Base-by-base conservation (phyloP, 2,329 filamentous ascomycete genomes). In the Botryotinia calthae region DNA sequence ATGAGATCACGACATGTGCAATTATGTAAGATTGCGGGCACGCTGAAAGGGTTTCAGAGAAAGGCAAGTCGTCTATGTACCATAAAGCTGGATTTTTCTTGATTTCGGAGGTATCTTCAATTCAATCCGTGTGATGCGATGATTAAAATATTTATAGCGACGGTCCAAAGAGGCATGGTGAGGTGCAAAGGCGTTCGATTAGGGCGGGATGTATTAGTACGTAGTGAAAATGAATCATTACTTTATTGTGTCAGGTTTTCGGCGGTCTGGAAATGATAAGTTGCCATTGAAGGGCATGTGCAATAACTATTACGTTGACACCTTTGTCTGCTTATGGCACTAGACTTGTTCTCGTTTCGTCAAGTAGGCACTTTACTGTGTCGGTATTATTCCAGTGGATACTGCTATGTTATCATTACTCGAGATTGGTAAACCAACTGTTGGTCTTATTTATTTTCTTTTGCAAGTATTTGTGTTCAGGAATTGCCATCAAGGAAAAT, bases 151-250 rank as follows among this genome's bases (percentile, higher is more conserved):
- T 67, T 20, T n/a, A 42, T 56, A 42, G 34, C 16, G 48, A 67
- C 28, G 48, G 48, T 42, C 37, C 16, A n/a, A 37, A 56, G 10
- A 31, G 48, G 28, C 12, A 42, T 20, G 22, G 22, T 25, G 25
- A 51, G 48, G 48, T 42, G 34, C n/a, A 56, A 67, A 37, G 65
- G 65, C 65, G 65, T 67, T 56, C 28, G n/a, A 65, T 65, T 48
- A 7, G 20, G 62, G 28, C 18, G 48, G 25, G 2, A 25, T 67
- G 65, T 67, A 67, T 67, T 56, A n/a, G 10, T 67, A 56, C 28
- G 48, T 20, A n/a, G 48, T 67, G 22, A n/a, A 37, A 54, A 40
- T 66, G 22, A n/a, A 54, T 37, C 25, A 14, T 54, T n/a, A 54
- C 22, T 37, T 66, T 20, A 56, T n/a, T 56, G 28, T 34, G 28